Evolutionary conservation across 2,329 filamentous ascomycete species (phyloP), one percentile per base, ranked within the genome.

Genomic region (Cladosporium sp.): DNA sequence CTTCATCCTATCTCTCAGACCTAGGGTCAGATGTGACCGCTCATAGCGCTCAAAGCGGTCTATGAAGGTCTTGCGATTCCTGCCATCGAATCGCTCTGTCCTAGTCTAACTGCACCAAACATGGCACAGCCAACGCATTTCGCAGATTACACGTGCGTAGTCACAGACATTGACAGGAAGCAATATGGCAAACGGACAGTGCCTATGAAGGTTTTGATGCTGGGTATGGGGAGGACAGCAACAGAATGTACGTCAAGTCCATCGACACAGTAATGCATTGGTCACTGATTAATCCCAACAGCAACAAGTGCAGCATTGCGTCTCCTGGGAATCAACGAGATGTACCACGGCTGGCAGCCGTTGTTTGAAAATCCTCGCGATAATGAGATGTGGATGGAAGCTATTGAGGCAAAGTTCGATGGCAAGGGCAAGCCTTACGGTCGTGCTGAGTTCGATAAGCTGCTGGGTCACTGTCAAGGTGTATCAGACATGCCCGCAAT

Each of bases 171-270:
- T 19, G 56, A 56, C 24, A 43, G 51, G 4, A 47, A 53, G 18
- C n/a, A 49, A n/a, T 53, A 47, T 47, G 36, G 54, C 49, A 43
- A 45, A 19, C 43, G 56, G 3, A 48, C 29, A 1, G 44, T 52
- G 44, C 83, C 83, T 29, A 86, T 87, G 83, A 81, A 80, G 65
- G 78, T 87, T 36, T 77, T 87, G 30, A 76, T 82, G 43, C 75
- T 87, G 1, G 84, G 83, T 36, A 73, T 86, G 22, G 80, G 81
- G 49, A 75, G 83, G 54, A 87, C 83, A 6, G 83, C 83, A 60
- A 87, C 84, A 60, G 77, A 80, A 30, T 86, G 44, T 47, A 2
- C 32, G 44, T 34, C 19, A 39, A 13, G 22, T 24, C 38, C 20
- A 40, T 13, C 8, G 4, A n/a, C n/a, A n/a, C n/a, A n/a, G 15